Base-by-base conservation (phyloP, 306 rosid genomes). In the Datisca glomerata region DNA sequence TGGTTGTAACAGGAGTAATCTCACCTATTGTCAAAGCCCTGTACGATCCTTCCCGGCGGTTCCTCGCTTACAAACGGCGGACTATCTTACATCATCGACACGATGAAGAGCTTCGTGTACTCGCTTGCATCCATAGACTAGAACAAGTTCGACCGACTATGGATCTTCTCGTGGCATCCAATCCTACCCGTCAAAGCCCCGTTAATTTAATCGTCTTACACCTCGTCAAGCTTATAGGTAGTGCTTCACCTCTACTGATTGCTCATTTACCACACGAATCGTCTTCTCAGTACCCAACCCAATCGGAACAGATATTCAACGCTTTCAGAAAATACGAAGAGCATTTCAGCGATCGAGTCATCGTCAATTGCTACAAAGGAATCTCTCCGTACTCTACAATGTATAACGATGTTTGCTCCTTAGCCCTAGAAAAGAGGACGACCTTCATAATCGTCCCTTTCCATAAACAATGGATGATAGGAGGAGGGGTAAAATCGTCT, bases 341-440 rank as follows among this genome's bases (percentile, higher is more conserved):
- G 6, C 61, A 36, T 35, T 53, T 42, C 21, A 25, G 18, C 24
- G 73, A 53, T 19, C 59, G 55, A 15, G 41, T 73, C 29, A 9
- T 43, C 6, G 11, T 76, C 1, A 66, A 59, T 38, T 76, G 64
- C 63, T 81, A 57, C 25, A 67, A 70, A 43, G 86, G 79, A 40
- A 65, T 76, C 15, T 81, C 82, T 28, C 93, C 82, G 2, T 70
- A 61, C 60, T 55, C 72, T n/a, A 70, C 86, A 16, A 81, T 81
- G 93, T 81, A 81, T 70, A 73, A 73, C 47, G 86, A 81, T 37
- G 83, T 81, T 1, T 81, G 93, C 68, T 77, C 67, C 49, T 31
- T 68, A 31, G 83, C 86, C 24, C 80, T 73, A 12, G 93, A 81
- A 22, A 77, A 59, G 60, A 63, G 76, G 49, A 70, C 56, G 24